Evolutionary conservation across 352 stramenopile genomes (phyloP), one percentile per base, ranked within the genome.

Genomic region (Phytophthora boehmeriae): DNA sequence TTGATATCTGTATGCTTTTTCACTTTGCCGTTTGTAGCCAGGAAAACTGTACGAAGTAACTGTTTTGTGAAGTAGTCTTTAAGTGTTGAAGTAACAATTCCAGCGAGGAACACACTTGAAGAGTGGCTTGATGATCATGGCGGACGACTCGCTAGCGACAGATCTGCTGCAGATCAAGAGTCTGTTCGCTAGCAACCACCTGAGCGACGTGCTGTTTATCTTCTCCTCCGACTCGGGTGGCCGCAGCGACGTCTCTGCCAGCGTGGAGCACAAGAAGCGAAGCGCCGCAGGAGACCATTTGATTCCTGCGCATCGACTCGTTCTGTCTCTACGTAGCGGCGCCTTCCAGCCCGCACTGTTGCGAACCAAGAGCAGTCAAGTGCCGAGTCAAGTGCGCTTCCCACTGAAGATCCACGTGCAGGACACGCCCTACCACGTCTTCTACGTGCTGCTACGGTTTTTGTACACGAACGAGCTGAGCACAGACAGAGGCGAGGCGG

Each of bases 201-300:
- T 93, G 19, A 95, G 86, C 52, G 86, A 95, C 50, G 83, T 92
- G 23, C 50, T 92, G 19, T 92, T 95, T 46, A 58, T 92, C 23
- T 93, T 93, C 61, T 74, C 86, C 2, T 68, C 70, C 1, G 78
- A 85, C 34, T 48, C 48, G 43, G 48, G 27, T 1, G 30, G 35
- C 23, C 8, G 9, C 20, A 42, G 11, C 42, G 35, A 20, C 2
- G 16, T 42, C 8, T n/a, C 32, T 20, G 17, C 19, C 6, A 44
- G 22, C 17, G 35, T 23, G 28, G 35, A 44, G 16, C 49, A 56
- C n/a, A 36, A 60, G n/a, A 28, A 39, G 46, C 66, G 41, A 25
- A 63, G 30, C 35, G 46, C 22, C 13, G 10, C 44, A 10, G 49
- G 41, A 20, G 58, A 82, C 13, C 75, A 88, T 27, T 50, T 93